Evolutionary conservation across 106 monocot genomes (phyloP), one percentile per base, ranked within the genome.

Genomic region (Dendrobium catenatum): DNA sequence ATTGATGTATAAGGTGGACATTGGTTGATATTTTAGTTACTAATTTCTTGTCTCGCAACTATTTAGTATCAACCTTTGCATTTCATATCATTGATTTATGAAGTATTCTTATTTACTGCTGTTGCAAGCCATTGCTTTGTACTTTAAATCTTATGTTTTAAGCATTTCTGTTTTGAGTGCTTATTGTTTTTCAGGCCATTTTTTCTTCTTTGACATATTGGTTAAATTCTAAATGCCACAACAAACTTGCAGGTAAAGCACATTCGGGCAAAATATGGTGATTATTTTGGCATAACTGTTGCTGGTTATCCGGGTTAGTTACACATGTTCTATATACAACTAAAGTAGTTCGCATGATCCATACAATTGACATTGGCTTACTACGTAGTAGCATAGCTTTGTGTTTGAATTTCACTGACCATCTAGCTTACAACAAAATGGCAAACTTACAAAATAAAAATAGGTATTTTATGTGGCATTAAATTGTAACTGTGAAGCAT

Each of bases 211-310:
- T 49, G 46, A 24, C 26, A 76, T 76, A 26, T 49, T 43, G 20
- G 19, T 49, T 76, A 44, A 49, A n/a, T 26, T 76, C 2, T 76
- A 42, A 47, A 76, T 49, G 46, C 7, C 13, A 27, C 49, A 22
- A 27, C 76, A 11, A 44, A 55, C 43, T 73, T 84, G 42, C 82
- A 95, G 95, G 95, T 95, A 77, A 67, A 87, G 80, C 95, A 95
- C 78, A 95, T 95, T 78, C 83, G 89, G 47, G 82, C 81, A 9
- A 91, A 91, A 84, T 93, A 95, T 85, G 95, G 95, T 31, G 85
- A 95, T 76, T 95, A 95, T 77, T 95, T 95, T 87, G 95, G 93
- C 17, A 93, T 95, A 79, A 93, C 95, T 67, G 88, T 95, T 67
- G 91, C 95, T 86, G 95, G 95, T 42, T 95, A 95, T 91, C 95